Conservation (phyloP, 305 asterid genomes). For the Rubia peregrina region DNA sequence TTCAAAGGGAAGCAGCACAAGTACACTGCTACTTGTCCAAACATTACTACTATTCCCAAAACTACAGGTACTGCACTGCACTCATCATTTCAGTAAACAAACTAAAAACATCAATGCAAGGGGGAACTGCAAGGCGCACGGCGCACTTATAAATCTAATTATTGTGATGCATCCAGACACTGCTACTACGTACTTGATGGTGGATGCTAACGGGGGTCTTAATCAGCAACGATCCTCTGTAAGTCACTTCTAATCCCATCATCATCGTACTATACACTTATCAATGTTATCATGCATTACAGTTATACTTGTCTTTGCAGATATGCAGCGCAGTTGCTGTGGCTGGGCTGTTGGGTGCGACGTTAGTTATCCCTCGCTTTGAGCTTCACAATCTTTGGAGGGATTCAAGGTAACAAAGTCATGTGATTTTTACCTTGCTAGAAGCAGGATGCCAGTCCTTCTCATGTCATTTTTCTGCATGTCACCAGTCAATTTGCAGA, state of each 20-base stretch:
- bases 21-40: slow-evolving; percentile 30
- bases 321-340: slow-evolving; percentile 90
- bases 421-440: neutral
- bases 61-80: slow-evolving; percentile 29
- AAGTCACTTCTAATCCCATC: slow-evolving; percentile 21
- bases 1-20: slow-evolving; percentile 61
- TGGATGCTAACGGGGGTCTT: slow-evolving; percentile 91
- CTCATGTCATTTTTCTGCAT: slow-evolving; percentile 11
- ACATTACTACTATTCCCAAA: slow-evolving; percentile 30
- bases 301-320: slow-evolving; percentile 29
- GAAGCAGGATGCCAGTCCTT: neutral
- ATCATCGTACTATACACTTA: neutral
- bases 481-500: slow-evolving; percentile 66
- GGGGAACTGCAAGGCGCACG: neutral
- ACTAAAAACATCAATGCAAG: neutral
- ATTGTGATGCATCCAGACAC: slow-evolving; percentile 26
- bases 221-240: slow-evolving; percentile 96
- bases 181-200: slow-evolving; percentile 38
- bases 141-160: neutral
- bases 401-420: slow-evolving; percentile 55
- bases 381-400: slow-evolving; percentile 79
- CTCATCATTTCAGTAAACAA: neutral
- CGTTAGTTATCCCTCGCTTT: slow-evolving; percentile 71
- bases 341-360: slow-evolving; percentile 70
- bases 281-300: neutral